Base-by-base conservation (phyloP, 768 basidiomycete species). In the Pisolithus orientalis region DNA sequence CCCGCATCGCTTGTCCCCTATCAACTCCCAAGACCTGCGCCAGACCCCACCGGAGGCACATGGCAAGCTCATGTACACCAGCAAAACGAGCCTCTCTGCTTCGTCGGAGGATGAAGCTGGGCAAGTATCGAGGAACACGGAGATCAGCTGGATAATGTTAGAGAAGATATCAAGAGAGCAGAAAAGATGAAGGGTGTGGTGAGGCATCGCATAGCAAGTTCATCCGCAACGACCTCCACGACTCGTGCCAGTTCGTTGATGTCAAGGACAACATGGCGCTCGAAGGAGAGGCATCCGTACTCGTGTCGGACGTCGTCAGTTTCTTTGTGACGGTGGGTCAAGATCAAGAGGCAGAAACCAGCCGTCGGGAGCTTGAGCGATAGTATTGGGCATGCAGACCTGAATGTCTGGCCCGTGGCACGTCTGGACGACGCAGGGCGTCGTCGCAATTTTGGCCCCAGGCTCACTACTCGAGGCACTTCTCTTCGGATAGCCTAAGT, bases 101-200 rank as follows among this genome's bases (percentile, higher is more conserved):
- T 72, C 72, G 28, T 31, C 2, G 7, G 65, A 67, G 6, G 53
- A 66, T 51, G 50, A 69, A 57, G 61, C 48, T 65, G 55, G 31
- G 59, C 84, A 86, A 6, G 82, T 83, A 40, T 76, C 72, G n/a
- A 96, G 69, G 70, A 94, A 97, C 6, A 84, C 72, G 21, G 81
- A 76, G 54, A 95, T 84, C 49, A 97, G 79, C 47, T 84, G 75
- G 59, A 79, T 84, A 59, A 92, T 82, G 31, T 83, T 79, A 17
- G 82, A 72, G 5, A 83, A 72, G 39, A 94, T 76, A 61, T 96
- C 94, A 54, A 97, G 82, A n/a, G 93, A 28, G 81, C 83, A 34
- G 90, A 90, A 73, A 97, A 95, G 55, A 97, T 84, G 70, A 96
- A 86, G 17, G 94, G 94, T 3, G 90, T 92, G n/a, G 86, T 85